Conservation (phyloP, 306 rosid genomes). For the Cicer arietinum region DNA sequence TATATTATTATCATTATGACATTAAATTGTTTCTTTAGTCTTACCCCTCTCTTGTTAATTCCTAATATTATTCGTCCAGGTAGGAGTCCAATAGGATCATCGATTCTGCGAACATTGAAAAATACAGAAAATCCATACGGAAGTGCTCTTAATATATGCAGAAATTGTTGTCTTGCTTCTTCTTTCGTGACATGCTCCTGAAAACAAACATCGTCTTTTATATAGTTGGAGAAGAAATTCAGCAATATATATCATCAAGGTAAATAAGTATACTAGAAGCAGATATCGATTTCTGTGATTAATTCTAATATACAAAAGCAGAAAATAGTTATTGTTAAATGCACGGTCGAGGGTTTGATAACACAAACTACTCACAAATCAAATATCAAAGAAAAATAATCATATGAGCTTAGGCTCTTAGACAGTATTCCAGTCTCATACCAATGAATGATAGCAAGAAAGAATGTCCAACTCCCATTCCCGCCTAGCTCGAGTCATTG, state of each 20-base stretch:
- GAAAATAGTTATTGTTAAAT: constrained; percentile 10
- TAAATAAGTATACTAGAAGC: not conserved
- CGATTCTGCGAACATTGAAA: constrained; percentile 90
- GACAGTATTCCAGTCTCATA: constrained; percentile 43
- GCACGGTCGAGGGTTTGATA: constrained; percentile 19
- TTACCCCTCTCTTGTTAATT: constrained; percentile 96
- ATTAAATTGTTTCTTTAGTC: constrained; percentile 21
- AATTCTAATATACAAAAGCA: not conserved
- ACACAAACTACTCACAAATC: constrained; percentile 26
- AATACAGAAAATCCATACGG: constrained; percentile 93
- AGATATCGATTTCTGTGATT: constrained; percentile 11
- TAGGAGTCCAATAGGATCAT: constrained; percentile 94
- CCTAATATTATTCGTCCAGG: constrained; percentile 94
- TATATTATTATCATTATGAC: not conserved
- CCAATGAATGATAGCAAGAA: constrained; percentile 82
- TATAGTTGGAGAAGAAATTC: not conserved
- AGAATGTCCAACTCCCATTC: constrained; percentile 97
- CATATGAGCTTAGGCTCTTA: not conserved
- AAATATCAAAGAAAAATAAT: constrained; percentile 23
- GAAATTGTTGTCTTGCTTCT: constrained; percentile 91
- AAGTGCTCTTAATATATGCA: constrained; percentile 83
- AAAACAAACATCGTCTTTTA: constrained; percentile 25
- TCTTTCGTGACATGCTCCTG: constrained; percentile 86
- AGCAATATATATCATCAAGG: constrained; percentile 34
- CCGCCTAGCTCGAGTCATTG: constrained; percentile 83